Conservation (phyloP, 176 grass and related monocot species). For the Saccharum officinarum region DNA sequence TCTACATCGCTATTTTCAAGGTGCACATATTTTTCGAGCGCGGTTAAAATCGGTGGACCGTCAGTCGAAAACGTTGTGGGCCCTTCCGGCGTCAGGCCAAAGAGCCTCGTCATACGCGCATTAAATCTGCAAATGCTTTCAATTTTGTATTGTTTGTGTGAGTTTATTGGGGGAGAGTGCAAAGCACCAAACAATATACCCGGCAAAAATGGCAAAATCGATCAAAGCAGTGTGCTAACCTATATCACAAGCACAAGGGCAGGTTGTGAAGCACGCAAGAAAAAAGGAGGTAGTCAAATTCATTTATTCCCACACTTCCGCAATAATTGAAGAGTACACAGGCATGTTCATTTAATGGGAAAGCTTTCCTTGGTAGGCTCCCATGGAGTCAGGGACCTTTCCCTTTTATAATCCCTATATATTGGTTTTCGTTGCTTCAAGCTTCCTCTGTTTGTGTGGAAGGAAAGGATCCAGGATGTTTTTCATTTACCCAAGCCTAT, state of each 20-base stretch:
- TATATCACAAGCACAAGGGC: neutral
- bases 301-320: neutral
- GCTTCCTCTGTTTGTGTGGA: neutral
- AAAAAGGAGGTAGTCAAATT: neutral
- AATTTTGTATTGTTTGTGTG: too few relatives aligned
- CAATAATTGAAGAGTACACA: neutral
- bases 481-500: neutral
- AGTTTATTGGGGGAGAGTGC: too few relatives aligned
- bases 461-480: neutral
- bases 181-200: too few relatives aligned
- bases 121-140: too few relatives aligned
- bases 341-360: neutral
- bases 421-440: neutral
- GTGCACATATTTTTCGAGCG: too few relatives aligned
- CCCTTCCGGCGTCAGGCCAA: too few relatives aligned
- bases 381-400: neutral
- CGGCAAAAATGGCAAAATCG: too few relatives aligned
- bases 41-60: too few relatives aligned
- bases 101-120: too few relatives aligned
- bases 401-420: neutral
- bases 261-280: neutral
- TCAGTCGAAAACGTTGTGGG: too few relatives aligned
- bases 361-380: neutral
- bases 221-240: too few relatives aligned
- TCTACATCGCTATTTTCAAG: too few relatives aligned